These are phyloP conservation scores for Aspergillus japonicus DNA, from an alignment of 2,329 filamentous ascomycete genomes.

Conservation along the genomic window DNA sequence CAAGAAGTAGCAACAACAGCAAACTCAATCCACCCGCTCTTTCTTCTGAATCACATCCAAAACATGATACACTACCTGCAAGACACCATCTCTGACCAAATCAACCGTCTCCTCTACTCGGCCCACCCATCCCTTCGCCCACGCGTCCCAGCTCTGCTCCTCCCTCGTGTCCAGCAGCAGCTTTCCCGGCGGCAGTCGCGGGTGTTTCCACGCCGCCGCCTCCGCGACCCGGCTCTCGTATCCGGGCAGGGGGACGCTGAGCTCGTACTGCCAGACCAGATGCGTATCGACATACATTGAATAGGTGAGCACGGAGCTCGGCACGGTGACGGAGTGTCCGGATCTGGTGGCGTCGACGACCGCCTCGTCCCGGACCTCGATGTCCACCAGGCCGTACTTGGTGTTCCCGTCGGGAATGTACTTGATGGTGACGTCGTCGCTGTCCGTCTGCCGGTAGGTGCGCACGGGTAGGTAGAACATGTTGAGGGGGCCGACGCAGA, in stretches of 20 bases:
- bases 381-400: constrained; percentile 82
- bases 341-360: constrained; percentile 16
- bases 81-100: constrained; percentile 6
- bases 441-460: constrained; percentile 78
- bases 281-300: constrained; percentile 77
- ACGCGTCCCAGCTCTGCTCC: constrained; percentile 22
- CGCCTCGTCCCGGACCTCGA: constrained; percentile 61
- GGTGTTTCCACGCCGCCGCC: constrained; percentile 8
- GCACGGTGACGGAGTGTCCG: constrained; percentile 14
- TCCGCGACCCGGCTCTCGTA: constrained; percentile 5
- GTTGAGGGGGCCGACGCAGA: constrained; percentile 83
- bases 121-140: constrained; percentile 20
- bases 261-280: constrained; percentile 66
- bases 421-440: constrained; percentile 80
- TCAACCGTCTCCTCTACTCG: constrained; percentile 19
- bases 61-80: constrained; percentile 16
- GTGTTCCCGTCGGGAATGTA: constrained; percentile 79
- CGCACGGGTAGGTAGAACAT: constrained; percentile 89
- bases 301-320: constrained; percentile 70
- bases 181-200: constrained; percentile 30
- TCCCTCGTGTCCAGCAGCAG: constrained; percentile 32
- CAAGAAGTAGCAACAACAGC: too few species aligned
- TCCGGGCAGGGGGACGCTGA: constrained; percentile 36
- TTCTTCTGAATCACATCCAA: constrained; percentile 17
- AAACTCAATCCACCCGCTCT: constrained; percentile 20